Base-by-base conservation (phyloP, 2,329 filamentous ascomycete genomes). In the Incumbomyces lentus region DNA sequence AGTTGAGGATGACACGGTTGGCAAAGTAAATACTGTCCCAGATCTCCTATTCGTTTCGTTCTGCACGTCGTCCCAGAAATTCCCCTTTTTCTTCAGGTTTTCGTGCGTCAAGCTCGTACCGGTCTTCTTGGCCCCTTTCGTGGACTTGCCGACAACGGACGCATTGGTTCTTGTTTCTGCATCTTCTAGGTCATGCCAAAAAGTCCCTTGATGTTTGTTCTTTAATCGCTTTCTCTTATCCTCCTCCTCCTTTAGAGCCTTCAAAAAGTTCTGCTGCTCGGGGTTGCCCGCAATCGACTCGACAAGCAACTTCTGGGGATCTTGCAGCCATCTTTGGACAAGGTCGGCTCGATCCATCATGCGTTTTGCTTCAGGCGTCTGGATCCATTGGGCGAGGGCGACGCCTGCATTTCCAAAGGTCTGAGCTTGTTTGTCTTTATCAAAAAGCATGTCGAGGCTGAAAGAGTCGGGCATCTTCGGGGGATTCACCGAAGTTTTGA, bases 301-400 rank as follows among this genome's bases (percentile, higher is more conserved):
- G 7, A 44, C 45, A 10, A 56, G 52, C 48, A 54, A 46, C 18
- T 53, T 52, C 37, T 53, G 47, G 14, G 54, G 54, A 18, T 56
- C 52, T 8, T 53, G 50, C 1, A 56, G 41, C 39, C 54, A 56
- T 33, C 48, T 49, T 34, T 53, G 52, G 6, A 56, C 48, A 30
- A 56, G 54, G 29, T 55, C 54, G 17, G 49, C 52, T 26, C 52
- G 47, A 41, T 49, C 52, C 11, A 56, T 49, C 40, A 56, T 32
- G 2, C 48, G 48, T 42, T 52, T 49, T 14, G 54, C 52, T 13
- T 52, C 49, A 1, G 52, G 47, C 5, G 50, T 51, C 26, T 44
- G 52, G 18, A 56, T 39, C 17, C 50, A 50, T 30, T 49, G 49
- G 14, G 49, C 46, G 1, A 56, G 45, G 4, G 52, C 52, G 36